Percentiles rank a stretch among this genome's conserved stretches.
These are phyloP conservation scores for Xylaria acuta DNA, from an alignment of 495 filamentous ascomycete genomes.

Conservation along the genomic window DNA sequence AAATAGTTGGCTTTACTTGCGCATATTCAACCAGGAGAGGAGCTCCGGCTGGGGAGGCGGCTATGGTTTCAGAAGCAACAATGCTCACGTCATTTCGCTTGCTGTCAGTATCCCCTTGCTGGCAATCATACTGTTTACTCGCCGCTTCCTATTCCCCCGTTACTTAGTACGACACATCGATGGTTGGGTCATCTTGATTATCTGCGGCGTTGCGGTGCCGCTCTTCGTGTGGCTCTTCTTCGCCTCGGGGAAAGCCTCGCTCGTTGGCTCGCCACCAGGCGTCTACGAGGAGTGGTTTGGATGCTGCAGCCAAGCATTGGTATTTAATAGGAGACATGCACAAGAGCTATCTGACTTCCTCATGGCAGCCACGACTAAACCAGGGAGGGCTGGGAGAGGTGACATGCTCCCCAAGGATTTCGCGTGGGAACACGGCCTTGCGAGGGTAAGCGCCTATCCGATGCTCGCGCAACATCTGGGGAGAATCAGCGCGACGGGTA, in stretches of 20 bases:
- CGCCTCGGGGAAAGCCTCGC: constrained; percentile 54
- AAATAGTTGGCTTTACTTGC: constrained; percentile 55
- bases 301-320: constrained; percentile 55
- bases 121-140: constrained; percentile 26
- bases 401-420: constrained; percentile 43
- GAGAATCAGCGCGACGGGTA: constrained; percentile 39
- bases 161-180: constrained; percentile 41
- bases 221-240: constrained; percentile 49
- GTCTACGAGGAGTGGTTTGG: constrained; percentile 49
- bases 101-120: constrained; percentile 31
- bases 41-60: constrained; percentile 46
- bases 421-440: constrained; percentile 39
- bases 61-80: constrained; percentile 46
- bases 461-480: constrained; percentile 42
- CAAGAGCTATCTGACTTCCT: constrained; percentile 38
- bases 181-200: constrained; percentile 44
- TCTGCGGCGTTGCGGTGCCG: constrained; percentile 46
- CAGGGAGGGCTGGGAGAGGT: constrained; percentile 29
- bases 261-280: constrained; percentile 48
- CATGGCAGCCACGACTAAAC: constrained; percentile 27
- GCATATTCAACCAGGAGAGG: constrained; percentile 58
- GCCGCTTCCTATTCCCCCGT: constrained; percentile 31
- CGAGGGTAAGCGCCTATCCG: constrained; percentile 41
- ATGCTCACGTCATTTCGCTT: constrained; percentile 48
- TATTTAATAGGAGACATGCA: constrained; percentile 51